Conservation (phyloP, 352 stramenopile species). For the Globisporangium spiculum region DNA sequence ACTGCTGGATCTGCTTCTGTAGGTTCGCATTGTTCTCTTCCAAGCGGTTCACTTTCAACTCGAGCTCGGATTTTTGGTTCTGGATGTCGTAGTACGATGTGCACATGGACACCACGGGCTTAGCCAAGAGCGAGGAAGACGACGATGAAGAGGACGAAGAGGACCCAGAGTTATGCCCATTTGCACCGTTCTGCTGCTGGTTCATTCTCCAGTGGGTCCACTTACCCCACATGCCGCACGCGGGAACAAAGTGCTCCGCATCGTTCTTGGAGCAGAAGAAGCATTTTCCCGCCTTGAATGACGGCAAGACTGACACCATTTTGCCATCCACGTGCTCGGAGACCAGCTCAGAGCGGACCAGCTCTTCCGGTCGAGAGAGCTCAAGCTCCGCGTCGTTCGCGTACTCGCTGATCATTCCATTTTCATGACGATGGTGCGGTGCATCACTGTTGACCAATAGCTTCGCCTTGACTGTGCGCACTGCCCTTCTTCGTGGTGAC, state of each 20-base stretch:
- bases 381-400: conserved; percentile 12
- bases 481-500: conserved; percentile 11
- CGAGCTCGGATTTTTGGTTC: conserved; percentile 56
- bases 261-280: conserved; percentile 87
- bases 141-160: conserved; percentile 16
- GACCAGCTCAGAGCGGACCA: background rate
- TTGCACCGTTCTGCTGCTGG: conserved; percentile 45
- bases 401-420: conserved; percentile 6
- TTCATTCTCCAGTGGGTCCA: conserved; percentile 86
- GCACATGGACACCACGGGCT: conserved; percentile 64
- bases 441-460: conserved; percentile 7
- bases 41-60: conserved; percentile 31
- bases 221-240: conserved; percentile 81
- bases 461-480: conserved; percentile 10
- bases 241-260: conserved; percentile 73
- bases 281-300: conserved; percentile 77
- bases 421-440: conserved; percentile 2
- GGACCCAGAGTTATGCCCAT: conserved; percentile 9
- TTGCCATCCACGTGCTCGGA: conserved; percentile 17
- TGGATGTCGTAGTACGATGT: conserved; percentile 86
- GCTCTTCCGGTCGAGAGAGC: conserved; percentile 12
- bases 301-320: conserved; percentile 77
- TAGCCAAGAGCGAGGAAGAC: conserved; percentile 17
- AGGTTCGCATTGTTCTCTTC: conserved; percentile 33
- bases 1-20: conserved; percentile 21